phyloP scores from a whole-genome alignment of 257 asterid genomes.

The Voacanga thouarsii region DNA sequence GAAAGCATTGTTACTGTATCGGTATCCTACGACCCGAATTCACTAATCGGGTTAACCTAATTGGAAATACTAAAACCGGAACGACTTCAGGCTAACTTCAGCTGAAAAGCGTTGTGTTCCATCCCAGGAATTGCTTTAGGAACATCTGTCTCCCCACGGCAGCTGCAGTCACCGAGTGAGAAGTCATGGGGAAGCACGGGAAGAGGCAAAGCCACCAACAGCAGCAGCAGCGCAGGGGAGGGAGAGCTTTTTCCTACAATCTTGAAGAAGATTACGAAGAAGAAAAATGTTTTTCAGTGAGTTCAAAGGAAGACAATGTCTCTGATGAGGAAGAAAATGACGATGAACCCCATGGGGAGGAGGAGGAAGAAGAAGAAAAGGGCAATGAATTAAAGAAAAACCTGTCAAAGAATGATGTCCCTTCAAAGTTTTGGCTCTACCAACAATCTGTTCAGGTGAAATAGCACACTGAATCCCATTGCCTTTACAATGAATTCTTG shows the following conservation, averaged over 20 bases:
- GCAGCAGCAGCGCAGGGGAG: slow-evolving; percentile 51
- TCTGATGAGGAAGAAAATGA: slow-evolving; percentile 47
- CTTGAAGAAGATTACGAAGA: slow-evolving; percentile 39
- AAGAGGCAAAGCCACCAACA: slow-evolving; percentile 56
- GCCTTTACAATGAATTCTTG: not conserved
- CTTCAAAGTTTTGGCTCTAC: slow-evolving; percentile 77
- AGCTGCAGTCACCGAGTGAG: not conserved
- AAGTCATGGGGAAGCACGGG: slow-evolving; percentile 78
- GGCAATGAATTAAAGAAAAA: slow-evolving; percentile 15
- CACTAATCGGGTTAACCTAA: no score
- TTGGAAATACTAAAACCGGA: no score
- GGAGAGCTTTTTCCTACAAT: slow-evolving; percentile 41
- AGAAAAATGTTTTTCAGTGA: slow-evolving; percentile 26
- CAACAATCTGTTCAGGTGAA: slow-evolving; percentile 94
- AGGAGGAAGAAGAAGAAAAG: slow-evolving; percentile 36
- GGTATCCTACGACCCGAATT: no score
- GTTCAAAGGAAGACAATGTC: slow-evolving; percentile 22
- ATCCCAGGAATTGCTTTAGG: not conserved
- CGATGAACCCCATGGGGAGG: slow-evolving; percentile 49
- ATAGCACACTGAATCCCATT: not conserved
- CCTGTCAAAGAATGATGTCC: slow-evolving; percentile 32
- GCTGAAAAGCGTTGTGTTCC: not conserved
- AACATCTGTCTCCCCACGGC: not conserved
- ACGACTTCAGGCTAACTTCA: no score
- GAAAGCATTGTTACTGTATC: no score